These are phyloP conservation scores for Gonapodya prolifera DNA, from an alignment of 192 early-diverging fungal species.

Conservation along the genomic window DNA sequence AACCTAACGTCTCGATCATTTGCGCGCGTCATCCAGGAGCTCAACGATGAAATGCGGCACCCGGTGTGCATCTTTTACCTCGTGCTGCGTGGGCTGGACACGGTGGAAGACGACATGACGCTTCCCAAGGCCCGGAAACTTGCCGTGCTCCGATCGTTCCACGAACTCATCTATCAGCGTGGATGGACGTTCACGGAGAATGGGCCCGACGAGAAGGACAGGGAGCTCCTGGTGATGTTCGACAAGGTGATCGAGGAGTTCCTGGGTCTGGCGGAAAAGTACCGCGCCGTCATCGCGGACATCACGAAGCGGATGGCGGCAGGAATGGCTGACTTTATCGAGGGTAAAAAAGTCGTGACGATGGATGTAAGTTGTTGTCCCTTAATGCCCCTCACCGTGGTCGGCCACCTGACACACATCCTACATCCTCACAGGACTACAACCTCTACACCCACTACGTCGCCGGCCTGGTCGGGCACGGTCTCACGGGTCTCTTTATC, in stretches of 20 bases:
- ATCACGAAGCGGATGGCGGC: slow-evolving; percentile 85
- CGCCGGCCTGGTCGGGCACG: slow-evolving; percentile 88
- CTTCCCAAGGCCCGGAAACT: slow-evolving; percentile 64
- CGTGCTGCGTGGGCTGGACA: slow-evolving; percentile 89
- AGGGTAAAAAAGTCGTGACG: slow-evolving; percentile 39
- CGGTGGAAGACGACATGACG: slow-evolving; percentile 98
- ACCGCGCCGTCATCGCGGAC: slow-evolving; percentile 77
- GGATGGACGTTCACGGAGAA: slow-evolving; percentile 66
- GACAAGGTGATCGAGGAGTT: slow-evolving; percentile 84
- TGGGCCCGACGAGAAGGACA: slow-evolving; percentile 90
- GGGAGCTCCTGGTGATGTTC: slow-evolving; percentile 76
- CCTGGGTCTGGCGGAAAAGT: slow-evolving; percentile 53
- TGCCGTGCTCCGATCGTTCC: slow-evolving; percentile 63
- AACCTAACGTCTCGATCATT: slow-evolving; percentile 93
- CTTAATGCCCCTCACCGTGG: too few relatives aligned
- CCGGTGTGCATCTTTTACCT: slow-evolving; percentile 94
- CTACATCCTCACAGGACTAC: slow-evolving; percentile 43
- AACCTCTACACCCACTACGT: slow-evolving; percentile 97
- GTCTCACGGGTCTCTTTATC: slow-evolving; percentile 81
- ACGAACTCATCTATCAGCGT: slow-evolving; percentile 60
- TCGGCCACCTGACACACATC: too few relatives aligned
- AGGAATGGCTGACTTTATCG: slow-evolving; percentile 85
- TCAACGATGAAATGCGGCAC: slow-evolving; percentile 43
- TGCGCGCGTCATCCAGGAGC: slow-evolving; percentile 82
- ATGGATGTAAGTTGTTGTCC: slow-evolving; percentile 25